phyloP scores from a whole-genome alignment of 2,329 filamentous ascomycete genomes.

The Penicillium decumbens region DNA sequence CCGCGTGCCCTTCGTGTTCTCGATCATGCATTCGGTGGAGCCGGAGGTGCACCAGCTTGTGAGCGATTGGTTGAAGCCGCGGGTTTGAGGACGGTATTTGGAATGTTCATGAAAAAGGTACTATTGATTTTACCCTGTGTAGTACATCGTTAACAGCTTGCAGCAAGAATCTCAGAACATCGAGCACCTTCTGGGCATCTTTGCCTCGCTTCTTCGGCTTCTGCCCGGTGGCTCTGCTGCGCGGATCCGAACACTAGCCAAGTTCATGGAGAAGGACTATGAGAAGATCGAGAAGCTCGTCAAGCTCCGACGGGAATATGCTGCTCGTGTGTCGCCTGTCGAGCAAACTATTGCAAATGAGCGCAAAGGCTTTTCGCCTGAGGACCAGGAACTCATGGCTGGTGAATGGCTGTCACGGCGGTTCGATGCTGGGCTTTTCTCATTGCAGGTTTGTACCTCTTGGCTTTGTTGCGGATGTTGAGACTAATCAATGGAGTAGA shows the following conservation, averaged over 20 bases:
- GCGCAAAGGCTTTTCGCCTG: constrained; percentile 50
- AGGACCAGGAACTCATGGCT: constrained; percentile 58
- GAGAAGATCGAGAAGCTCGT: constrained; percentile 73
- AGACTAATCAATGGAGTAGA: constrained; percentile 40
- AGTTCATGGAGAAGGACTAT: constrained; percentile 93
- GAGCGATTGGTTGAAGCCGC: constrained; percentile 73
- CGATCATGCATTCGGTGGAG: constrained; percentile 70
- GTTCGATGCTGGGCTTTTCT: constrained; percentile 79
- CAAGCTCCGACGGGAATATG: constrained; percentile 66
- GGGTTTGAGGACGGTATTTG: constrained; percentile 79
- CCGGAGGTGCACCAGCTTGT: constrained; percentile 60
- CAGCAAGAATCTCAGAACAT: constrained; percentile 60
- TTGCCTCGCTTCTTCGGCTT: constrained; percentile 73
- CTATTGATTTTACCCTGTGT: neutral
- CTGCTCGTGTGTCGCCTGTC: constrained; percentile 56
- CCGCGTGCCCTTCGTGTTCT: constrained; percentile 71
- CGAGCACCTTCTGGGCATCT: constrained; percentile 80
- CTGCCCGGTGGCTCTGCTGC: constrained; percentile 72
- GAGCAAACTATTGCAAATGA: constrained; percentile 60
- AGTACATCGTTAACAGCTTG: constrained; percentile 14
- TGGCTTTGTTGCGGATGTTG: constrained; percentile 2
- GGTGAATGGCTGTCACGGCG: constrained; percentile 69
- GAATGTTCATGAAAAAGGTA: constrained; percentile 76
- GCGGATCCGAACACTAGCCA: constrained; percentile 79
- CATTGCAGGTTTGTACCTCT: constrained; percentile 55